Evolutionary conservation across 1,139 yeast species (phyloP).

Genomic region (Starmera stellimalicola): DNA sequence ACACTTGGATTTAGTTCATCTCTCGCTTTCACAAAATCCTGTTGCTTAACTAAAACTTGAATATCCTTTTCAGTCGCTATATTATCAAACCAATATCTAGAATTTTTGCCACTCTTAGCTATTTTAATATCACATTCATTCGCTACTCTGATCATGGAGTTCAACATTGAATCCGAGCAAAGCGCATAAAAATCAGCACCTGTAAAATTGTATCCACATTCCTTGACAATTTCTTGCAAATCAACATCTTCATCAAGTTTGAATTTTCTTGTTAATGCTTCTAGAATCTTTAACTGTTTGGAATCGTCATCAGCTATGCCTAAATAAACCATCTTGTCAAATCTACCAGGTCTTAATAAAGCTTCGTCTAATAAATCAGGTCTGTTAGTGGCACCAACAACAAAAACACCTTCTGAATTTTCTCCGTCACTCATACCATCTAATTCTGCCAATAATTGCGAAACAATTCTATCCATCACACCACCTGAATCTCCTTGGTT

Average conservation of each 20-base stretch:
- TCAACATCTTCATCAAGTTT: slow-evolving; percentile 52
- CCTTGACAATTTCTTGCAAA: slow-evolving; percentile 48
- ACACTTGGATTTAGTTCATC: slow-evolving; percentile 73
- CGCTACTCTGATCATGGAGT: slow-evolving; percentile 91
- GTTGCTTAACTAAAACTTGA: slow-evolving; percentile 56
- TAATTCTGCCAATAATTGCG: slow-evolving; percentile 85
- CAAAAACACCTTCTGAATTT: slow-evolving; percentile 84
- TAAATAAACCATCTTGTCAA: slow-evolving; percentile 86
- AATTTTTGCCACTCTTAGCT: slow-evolving; percentile 35
- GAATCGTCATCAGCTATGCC: slow-evolving; percentile 90
- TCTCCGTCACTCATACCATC: slow-evolving; percentile 89
- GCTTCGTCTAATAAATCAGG: slow-evolving; percentile 96
- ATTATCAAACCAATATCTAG: slow-evolving; percentile 90
- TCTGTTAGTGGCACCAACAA: slow-evolving; percentile 94
- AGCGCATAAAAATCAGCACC: slow-evolving; percentile 98
- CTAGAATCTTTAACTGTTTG: slow-evolving; percentile 76
- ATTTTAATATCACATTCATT: slow-evolving; percentile 63
- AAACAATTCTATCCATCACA: slow-evolving; percentile 95
- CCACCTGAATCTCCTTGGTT: slow-evolving; percentile 98
- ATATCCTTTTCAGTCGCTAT: slow-evolving; percentile 61
- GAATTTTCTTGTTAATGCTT: slow-evolving; percentile 85
- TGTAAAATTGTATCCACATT: slow-evolving; percentile 82
- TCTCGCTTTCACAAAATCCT: slow-evolving; percentile 71
- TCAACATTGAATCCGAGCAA: slow-evolving; percentile 89
- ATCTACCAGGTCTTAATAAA: slow-evolving; percentile 86